Percentiles rank a stretch among this genome's conserved stretches.
Evolutionary conservation across 228 moss, liverwort and hornwort species (phyloP).

Genomic region (Sphagnum magellanicum): DNA sequence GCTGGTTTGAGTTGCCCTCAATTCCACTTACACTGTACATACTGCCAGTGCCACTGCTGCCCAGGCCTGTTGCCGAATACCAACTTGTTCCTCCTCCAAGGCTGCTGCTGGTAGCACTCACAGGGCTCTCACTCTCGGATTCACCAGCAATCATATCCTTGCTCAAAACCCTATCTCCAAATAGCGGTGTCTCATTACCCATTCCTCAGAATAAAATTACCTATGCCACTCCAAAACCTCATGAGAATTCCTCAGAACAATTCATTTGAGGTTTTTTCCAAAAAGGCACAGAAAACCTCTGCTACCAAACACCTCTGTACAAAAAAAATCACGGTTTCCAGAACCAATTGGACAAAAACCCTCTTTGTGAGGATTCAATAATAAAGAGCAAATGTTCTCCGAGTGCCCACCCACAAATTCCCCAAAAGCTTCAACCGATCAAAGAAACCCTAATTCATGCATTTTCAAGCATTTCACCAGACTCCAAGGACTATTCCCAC

Average conservation of each 20-base stretch:
- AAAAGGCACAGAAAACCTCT: constrained; percentile 8
- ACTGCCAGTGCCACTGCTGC: constrained; percentile 58
- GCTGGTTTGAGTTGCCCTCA: constrained; percentile 28
- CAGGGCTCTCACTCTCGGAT: constrained; percentile 43
- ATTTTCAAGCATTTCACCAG: too few relatives aligned
- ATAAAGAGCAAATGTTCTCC: too few relatives aligned
- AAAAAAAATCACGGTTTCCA: background rate
- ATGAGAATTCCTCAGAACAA: background rate
- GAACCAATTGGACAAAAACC: too few relatives aligned
- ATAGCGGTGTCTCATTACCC: constrained; percentile 17
- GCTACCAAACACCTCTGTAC: constrained; percentile 2
- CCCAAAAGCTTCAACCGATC: too few relatives aligned
- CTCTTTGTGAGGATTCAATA: too few relatives aligned
- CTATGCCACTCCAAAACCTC: too few relatives aligned
- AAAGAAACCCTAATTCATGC: too few relatives aligned
- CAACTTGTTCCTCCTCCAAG: constrained; percentile 61
- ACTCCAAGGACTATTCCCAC: too few relatives aligned
- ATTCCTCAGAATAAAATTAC: constrained; percentile 5
- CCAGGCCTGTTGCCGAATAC: constrained; percentile 74
- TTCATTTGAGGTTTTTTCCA: constrained; percentile 12
- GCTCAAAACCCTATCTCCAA: constrained; percentile 20
- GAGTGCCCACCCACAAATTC: too few relatives aligned
- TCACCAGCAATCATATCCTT: constrained; percentile 44
- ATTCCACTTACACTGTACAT: constrained; percentile 40
- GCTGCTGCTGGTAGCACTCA: constrained; percentile 54